A percentile compares a stretch with the other conserved stretches of the same genome.
Conservation (phyloP, 345 rosid genomes). For the Populus euphratica region DNA sequence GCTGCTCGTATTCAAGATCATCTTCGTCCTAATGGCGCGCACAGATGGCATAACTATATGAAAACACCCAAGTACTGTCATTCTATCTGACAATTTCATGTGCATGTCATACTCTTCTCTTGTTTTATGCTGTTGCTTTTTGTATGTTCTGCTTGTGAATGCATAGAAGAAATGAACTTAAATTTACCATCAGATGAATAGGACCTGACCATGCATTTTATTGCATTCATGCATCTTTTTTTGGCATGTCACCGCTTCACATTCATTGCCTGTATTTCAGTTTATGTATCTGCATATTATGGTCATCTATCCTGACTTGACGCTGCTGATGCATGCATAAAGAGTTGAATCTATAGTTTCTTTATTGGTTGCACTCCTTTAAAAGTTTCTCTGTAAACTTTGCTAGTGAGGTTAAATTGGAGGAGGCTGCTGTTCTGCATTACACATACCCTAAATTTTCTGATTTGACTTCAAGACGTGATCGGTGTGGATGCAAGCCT, state of each 20-base stretch:
- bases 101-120: background rate
- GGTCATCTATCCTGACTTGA: background rate
- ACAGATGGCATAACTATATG: slow-evolving; percentile 95
- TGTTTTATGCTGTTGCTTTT: background rate
- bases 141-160: background rate
- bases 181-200: background rate
- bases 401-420: slow-evolving; percentile 66
- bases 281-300: background rate
- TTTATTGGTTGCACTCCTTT: background rate
- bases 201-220: background rate
- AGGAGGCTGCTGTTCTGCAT: slow-evolving; percentile 86
- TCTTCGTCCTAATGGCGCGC: slow-evolving; percentile 98
- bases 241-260: background rate
- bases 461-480: slow-evolving; percentile 92
- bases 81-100: slow-evolving; percentile 2
- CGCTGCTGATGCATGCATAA: background rate
- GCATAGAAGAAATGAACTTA: background rate
- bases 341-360: background rate
- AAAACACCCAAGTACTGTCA: slow-evolving; percentile 61
- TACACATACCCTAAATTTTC: slow-evolving; percentile 87
- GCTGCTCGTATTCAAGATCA: slow-evolving; percentile 89
- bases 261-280: background rate
- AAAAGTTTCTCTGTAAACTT: slow-evolving; percentile 1
- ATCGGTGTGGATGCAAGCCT: slow-evolving; percentile 99
- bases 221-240: background rate